phyloP scores from a whole-genome alignment of 176 grass and related monocot genomes.

The Eleusine indica region DNA sequence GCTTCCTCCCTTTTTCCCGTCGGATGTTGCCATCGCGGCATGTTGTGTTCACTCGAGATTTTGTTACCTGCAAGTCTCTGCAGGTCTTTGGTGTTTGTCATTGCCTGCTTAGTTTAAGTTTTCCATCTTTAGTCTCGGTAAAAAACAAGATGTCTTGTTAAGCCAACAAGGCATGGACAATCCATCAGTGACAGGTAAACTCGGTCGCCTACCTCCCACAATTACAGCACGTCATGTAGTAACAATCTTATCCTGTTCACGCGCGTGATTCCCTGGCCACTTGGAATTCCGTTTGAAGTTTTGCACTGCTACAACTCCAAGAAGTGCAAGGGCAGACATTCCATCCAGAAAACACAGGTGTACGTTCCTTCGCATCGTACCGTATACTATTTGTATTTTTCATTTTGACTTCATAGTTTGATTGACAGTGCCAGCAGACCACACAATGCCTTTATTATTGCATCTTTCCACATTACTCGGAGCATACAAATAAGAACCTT shows the following conservation, averaged over 20 bases:
- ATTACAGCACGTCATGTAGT: too few species aligned
- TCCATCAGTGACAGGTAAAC: too few species aligned
- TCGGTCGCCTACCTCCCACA: too few species aligned
- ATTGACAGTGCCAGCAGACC: neutral
- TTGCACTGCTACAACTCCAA: neutral
- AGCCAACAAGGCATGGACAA: too few species aligned
- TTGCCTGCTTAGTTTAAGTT: neutral
- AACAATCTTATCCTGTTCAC: too few species aligned
- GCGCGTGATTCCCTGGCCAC: neutral
- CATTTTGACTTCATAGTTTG: neutral
- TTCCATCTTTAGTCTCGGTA: slow-evolving; percentile 13
- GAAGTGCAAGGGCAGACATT: neutral
- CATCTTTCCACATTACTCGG: neutral
- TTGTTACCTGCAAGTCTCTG: neutral
- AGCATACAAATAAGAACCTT: too few species aligned
- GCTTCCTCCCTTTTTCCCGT: neutral
- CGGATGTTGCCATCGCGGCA: neutral
- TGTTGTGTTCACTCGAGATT: neutral
- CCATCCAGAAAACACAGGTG: neutral
- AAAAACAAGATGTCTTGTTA: neutral
- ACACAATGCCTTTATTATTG: neutral
- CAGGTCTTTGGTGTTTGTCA: neutral
- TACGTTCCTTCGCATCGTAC: too few species aligned
- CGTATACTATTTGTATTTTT: neutral
- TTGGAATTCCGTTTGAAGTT: neutral